A percentile compares a stretch with the other conserved stretches of the same genome.
phyloP scores from a whole-genome alignment of 108 stramenopile genomes.

The Nitzschia sp. region DNA sequence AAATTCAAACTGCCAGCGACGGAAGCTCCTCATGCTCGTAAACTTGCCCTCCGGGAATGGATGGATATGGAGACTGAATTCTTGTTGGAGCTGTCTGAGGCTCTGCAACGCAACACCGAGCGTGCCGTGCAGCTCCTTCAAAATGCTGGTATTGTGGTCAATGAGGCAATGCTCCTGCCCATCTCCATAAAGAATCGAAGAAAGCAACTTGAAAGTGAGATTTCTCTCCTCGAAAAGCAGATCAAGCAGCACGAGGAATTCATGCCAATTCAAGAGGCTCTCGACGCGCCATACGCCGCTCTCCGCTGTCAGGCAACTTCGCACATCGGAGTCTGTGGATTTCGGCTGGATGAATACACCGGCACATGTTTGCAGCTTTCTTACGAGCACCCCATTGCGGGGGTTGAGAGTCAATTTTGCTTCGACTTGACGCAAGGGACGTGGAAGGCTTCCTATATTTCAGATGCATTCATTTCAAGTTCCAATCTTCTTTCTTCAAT shows the following conservation, averaged over 20 bases:
- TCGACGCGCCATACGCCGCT: slow-evolving; percentile 13
- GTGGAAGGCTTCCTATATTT: not conserved
- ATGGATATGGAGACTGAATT: slow-evolving; percentile 9
- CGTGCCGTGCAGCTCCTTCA: not conserved
- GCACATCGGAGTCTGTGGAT: slow-evolving; percentile 20
- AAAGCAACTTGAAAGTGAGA: slow-evolving; percentile 7
- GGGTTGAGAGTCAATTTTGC: not conserved
- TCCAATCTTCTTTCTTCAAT: not conserved
- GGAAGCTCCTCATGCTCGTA: slow-evolving; percentile 2
- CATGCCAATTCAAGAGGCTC: slow-evolving; percentile 5
- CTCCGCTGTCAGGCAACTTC: slow-evolving; percentile 22
- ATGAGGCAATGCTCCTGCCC: too few relatives aligned
- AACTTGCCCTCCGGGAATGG: slow-evolving; percentile 17
- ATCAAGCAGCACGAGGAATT: not conserved
- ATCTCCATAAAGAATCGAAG: not conserved
- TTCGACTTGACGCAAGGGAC: not conserved
- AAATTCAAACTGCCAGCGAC: not conserved
- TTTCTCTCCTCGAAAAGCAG: slow-evolving; percentile 1
- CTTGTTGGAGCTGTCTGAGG: slow-evolving; percentile 5
- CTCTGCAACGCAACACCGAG: not conserved
- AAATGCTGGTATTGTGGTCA: not conserved
- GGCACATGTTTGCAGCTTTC: slow-evolving; percentile 1
- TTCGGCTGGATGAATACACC: slow-evolving; percentile 20
- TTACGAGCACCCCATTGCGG: slow-evolving; percentile 8
- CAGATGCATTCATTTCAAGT: not conserved